These are phyloP conservation scores for Ajuga reptans DNA, from an alignment of 305 asterid species.

Conservation along the genomic window DNA sequence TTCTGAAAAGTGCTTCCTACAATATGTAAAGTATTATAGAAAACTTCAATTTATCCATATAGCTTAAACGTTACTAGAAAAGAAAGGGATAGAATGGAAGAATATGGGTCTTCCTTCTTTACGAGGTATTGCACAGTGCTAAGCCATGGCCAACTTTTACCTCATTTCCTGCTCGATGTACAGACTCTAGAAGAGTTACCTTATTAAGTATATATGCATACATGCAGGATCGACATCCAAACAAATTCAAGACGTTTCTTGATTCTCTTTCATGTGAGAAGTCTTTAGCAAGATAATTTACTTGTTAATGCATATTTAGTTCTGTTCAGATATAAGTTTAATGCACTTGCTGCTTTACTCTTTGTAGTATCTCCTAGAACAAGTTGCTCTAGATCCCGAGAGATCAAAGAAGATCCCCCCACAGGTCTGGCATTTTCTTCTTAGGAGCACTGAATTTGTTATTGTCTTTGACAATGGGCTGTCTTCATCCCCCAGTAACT, in stretches of 20 bases:
- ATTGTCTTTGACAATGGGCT: background rate
- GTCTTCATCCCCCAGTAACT: slow-evolving; percentile 15
- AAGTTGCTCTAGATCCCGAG: slow-evolving; percentile 63
- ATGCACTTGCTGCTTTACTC: background rate
- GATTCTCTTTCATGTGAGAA: slow-evolving; percentile 62
- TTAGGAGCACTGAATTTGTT: background rate
- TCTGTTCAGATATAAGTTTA: background rate
- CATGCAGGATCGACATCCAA: slow-evolving; percentile 77
- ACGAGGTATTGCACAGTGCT: background rate
- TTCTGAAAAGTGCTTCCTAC: background rate
- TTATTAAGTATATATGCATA: slow-evolving; percentile 4
- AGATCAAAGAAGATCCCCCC: slow-evolving; percentile 59
- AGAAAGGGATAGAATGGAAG: background rate
- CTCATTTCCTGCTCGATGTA: background rate
- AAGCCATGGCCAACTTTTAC: background rate
- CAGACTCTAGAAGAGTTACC: background rate
- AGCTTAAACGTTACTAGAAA: background rate
- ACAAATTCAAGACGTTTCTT: slow-evolving; percentile 65
- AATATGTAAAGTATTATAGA: background rate
- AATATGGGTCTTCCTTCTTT: background rate
- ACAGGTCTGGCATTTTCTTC: slow-evolving; percentile 43
- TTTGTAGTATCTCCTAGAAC: slow-evolving; percentile 69
- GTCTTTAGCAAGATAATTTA: background rate
- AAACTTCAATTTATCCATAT: background rate
- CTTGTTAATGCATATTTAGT: background rate